phyloP scores from a whole-genome alignment of 2,329 filamentous ascomycete genomes.

The Penicillium hordei region DNA sequence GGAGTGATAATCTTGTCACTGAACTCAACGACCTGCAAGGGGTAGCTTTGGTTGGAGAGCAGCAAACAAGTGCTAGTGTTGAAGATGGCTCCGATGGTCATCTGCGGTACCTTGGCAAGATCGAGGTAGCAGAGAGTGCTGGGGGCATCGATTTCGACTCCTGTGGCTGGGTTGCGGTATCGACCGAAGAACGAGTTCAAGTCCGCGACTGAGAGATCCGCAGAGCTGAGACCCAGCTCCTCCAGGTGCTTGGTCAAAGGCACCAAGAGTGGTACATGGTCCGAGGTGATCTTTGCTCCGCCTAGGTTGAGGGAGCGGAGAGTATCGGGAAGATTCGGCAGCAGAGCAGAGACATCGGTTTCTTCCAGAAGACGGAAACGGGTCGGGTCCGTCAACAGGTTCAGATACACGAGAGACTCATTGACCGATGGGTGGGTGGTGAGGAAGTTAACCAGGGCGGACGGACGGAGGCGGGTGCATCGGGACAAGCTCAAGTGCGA shows the following conservation, averaged over 20 bases:
- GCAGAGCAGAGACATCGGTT: constrained; percentile 63
- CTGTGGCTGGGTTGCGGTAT: constrained; percentile 27
- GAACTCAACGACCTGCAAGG: constrained; percentile 75
- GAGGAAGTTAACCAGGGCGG: constrained; percentile 68
- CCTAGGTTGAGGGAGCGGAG: constrained; percentile 74
- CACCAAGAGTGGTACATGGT: constrained; percentile 63
- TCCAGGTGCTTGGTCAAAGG: constrained; percentile 71
- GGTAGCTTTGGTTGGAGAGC: constrained; percentile 60
- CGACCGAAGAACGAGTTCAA: constrained; percentile 62
- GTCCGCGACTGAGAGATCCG: constrained; percentile 63
- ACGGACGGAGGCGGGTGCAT: constrained; percentile 67
- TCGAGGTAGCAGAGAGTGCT: constrained; percentile 70
- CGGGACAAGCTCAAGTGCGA: constrained; percentile 78
- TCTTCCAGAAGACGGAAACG: constrained; percentile 70
- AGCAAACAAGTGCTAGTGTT: constrained; percentile 57
- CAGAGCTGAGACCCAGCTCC: constrained; percentile 70
- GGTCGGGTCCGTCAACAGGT: constrained; percentile 69
- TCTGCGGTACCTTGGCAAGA: constrained; percentile 65
- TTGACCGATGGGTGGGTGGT: constrained; percentile 68
- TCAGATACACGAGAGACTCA: constrained; percentile 66
- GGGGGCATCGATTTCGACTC: constrained; percentile 15
- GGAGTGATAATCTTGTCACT: constrained; percentile 66
- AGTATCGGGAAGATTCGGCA: constrained; percentile 64
- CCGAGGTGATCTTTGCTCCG: constrained; percentile 66
- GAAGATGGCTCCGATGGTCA: constrained; percentile 59